These are phyloP conservation scores for Phytophthora hibernalis DNA, from an alignment of 352 stramenopile species.

Conservation along the genomic window DNA sequence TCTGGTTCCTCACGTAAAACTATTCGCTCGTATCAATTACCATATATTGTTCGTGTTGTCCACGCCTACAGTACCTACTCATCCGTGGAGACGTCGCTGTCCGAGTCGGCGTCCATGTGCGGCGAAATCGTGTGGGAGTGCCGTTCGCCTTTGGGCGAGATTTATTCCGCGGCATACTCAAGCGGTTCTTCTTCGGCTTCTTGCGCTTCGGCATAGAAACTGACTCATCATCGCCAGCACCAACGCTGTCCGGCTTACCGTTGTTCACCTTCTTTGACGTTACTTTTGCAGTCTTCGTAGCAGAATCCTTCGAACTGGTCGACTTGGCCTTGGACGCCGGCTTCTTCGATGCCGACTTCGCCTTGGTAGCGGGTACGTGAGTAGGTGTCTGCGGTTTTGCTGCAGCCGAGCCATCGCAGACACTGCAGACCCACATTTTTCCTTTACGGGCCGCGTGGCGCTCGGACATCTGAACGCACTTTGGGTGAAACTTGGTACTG, in stretches of 20 bases:
- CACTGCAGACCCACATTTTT: conserved; percentile 51
- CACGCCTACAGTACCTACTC: conserved; percentile 35
- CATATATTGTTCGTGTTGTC: conserved; percentile 18
- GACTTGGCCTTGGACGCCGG: conserved; percentile 11
- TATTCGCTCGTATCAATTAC: conserved; percentile 10
- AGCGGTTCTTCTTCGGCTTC: conserved; percentile 36
- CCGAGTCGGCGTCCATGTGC: conserved; percentile 47
- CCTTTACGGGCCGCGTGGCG: conserved; percentile 61
- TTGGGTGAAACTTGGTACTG: conserved; percentile 74
- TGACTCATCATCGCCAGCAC: conserved; percentile 7
- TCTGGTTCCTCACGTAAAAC: no score
- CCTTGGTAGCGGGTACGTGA: conserved; percentile 11
- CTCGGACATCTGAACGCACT: conserved; percentile 85
- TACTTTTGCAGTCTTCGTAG: conserved; percentile 13
- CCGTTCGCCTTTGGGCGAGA: conserved; percentile 30
- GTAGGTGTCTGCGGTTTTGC: conserved; percentile 24
- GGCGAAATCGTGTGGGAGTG: conserved; percentile 43
- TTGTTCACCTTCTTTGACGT: conserved; percentile 24
- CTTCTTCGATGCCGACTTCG: conserved; percentile 25
- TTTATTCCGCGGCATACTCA: conserved; percentile 42
- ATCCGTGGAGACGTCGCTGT: conserved; percentile 45
- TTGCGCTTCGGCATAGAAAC: conserved; percentile 30
- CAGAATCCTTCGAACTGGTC: conserved; percentile 22
- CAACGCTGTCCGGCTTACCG: conserved; percentile 19
- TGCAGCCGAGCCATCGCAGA: conserved; percentile 36